Percentiles rank a stretch among this genome's conserved stretches.
Conservation (phyloP, 345 rosid genomes). For the Citrus glauca region DNA sequence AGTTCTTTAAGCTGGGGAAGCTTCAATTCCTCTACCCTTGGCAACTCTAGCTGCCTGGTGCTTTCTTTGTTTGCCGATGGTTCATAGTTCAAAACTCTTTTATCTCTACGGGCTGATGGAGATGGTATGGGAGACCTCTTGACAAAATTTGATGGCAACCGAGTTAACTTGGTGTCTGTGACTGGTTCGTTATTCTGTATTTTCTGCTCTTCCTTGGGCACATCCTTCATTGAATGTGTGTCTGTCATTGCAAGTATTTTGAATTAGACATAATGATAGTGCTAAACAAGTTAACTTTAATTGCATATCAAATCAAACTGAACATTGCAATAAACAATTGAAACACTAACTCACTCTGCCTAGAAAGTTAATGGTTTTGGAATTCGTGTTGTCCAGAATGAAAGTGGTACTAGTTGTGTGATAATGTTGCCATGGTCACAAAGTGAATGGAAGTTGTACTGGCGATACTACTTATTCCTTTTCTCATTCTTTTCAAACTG, state of each 20-base stretch:
- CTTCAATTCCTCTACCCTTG: slow-evolving; percentile 49
- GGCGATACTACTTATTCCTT: not conserved
- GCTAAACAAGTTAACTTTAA: not conserved
- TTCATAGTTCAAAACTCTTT: slow-evolving; percentile 14
- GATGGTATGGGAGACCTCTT: slow-evolving; percentile 42
- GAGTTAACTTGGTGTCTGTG: slow-evolving; percentile 12
- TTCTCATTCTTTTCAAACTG: not conserved
- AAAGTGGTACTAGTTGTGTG: not conserved
- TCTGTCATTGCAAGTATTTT: slow-evolving; percentile 9
- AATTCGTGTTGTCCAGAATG: not conserved
- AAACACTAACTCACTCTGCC: not conserved
- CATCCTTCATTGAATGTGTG: not conserved
- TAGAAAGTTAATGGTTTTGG: not conserved
- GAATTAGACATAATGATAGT: not conserved
- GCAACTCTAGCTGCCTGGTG: slow-evolving; percentile 9
- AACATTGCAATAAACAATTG: not conserved
- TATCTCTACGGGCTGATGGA: slow-evolving; percentile 23
- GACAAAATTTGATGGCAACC: slow-evolving; percentile 42
- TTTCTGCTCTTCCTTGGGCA: slow-evolving; percentile 7
- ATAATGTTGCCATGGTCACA: not conserved
- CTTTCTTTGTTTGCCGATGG: not conserved
- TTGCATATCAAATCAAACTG: not conserved
- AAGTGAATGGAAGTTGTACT: not conserved
- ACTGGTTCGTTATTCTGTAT: not conserved
- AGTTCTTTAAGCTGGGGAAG: slow-evolving; percentile 58